Conservation (phyloP, 768 basidiomycete genomes). For the Termitomyces sp. region DNA sequence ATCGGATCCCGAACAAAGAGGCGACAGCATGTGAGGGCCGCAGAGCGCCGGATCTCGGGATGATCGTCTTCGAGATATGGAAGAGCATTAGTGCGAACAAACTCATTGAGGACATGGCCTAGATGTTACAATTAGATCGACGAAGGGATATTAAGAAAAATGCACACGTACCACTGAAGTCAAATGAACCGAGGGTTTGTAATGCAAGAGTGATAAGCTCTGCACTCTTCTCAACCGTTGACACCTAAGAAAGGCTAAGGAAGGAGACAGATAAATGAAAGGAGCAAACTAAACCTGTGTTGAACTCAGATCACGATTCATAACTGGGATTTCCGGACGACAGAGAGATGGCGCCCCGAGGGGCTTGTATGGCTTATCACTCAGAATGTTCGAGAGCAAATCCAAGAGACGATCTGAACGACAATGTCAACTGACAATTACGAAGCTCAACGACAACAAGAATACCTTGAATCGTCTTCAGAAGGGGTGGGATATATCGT, state of each 20-base stretch:
- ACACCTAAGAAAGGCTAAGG: conserved; percentile 24
- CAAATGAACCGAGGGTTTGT: conserved; percentile 83
- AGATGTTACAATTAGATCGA: conserved; percentile 4
- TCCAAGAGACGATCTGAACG: conserved; percentile 81
- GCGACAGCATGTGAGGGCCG: conserved; percentile 87
- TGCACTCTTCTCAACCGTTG: conserved; percentile 53
- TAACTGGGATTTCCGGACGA: conserved; percentile 43
- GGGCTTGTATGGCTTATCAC: conserved; percentile 81
- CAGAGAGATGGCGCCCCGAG: conserved; percentile 76
- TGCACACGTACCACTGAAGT: conserved; percentile 72
- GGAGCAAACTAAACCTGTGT: conserved; percentile 33
- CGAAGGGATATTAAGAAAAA: background rate
- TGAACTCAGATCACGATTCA: conserved; percentile 46
- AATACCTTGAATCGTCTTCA: conserved; percentile 88
- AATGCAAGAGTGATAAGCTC: conserved; percentile 80
- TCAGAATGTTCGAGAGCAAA: conserved; percentile 72
- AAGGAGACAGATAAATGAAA: background rate
- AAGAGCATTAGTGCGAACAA: conserved; percentile 85
- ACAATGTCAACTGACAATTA: background rate
- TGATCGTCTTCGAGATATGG: conserved; percentile 94
- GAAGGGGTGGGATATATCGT: conserved; percentile 80
- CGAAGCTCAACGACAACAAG: background rate
- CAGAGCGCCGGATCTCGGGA: conserved; percentile 80
- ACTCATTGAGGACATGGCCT: conserved; percentile 95
- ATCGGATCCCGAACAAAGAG: conserved; percentile 94